Percentiles rank a stretch among this genome's conserved stretches.
These are phyloP conservation scores for Hirschfeldia incana DNA, from an alignment of 345 rosid genomes.

Conservation along the genomic window DNA sequence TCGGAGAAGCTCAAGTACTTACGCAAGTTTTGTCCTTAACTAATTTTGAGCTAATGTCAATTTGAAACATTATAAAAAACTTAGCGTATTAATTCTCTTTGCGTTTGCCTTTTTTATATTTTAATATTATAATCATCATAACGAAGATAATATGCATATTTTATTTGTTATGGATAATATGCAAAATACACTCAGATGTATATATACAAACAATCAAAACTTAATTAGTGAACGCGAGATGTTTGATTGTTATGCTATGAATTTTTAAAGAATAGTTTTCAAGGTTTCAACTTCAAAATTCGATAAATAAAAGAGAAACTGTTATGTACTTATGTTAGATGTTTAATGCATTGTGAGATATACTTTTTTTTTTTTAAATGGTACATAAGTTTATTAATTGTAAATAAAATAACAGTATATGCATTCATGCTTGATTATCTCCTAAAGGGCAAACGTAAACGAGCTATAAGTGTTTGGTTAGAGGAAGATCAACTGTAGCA, in stretches of 20 bases:
- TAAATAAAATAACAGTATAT: background rate
- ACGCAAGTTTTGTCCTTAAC: slow-evolving; percentile 5
- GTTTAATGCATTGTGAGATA: too few species aligned
- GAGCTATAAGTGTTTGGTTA: background rate
- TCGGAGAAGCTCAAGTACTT: slow-evolving; percentile 15
- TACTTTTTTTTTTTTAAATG: background rate
- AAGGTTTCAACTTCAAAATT: too few species aligned
- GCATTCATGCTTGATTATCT: background rate
- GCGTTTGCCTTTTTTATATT: background rate
- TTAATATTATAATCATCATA: background rate
- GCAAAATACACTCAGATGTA: too few species aligned
- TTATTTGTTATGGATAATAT: background rate
- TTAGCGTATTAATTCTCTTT: background rate
- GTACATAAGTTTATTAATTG: background rate
- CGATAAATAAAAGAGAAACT: background rate
- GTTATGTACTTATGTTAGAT: too few species aligned
- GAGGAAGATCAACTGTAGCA: slow-evolving; percentile 1
- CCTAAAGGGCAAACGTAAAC: background rate
- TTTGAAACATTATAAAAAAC: slow-evolving; percentile 6
- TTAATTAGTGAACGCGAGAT: too few species aligned
- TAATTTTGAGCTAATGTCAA: slow-evolving; percentile 3
- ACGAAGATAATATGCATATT: background rate
- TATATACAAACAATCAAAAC: too few species aligned
- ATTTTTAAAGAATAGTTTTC: too few species aligned
- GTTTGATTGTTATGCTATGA: background rate